Percentiles rank a stretch among this genome's conserved stretches.
Evolutionary conservation across 495 filamentous ascomycete species (phyloP).

Genomic region (Massariosphaeria phaeospora): DNA sequence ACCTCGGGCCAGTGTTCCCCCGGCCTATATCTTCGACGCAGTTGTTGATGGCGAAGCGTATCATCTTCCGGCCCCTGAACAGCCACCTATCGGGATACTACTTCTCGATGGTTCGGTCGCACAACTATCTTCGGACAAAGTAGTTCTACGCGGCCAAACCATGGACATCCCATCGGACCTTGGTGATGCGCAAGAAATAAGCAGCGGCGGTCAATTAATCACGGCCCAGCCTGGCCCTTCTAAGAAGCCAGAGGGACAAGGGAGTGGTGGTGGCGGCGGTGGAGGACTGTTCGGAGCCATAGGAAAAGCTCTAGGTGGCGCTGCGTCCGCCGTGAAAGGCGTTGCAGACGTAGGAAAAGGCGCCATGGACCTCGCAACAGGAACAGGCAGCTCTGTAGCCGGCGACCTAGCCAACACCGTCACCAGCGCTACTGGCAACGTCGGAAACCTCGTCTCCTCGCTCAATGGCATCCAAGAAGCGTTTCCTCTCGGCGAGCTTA

Average conservation of each 20-base stretch:
- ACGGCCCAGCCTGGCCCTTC: slow-evolving; percentile 1
- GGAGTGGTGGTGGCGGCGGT: neutral
- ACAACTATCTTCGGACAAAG: neutral
- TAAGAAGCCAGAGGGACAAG: neutral
- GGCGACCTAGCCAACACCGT: neutral
- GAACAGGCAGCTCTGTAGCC: neutral
- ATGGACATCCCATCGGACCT: slow-evolving; percentile 2
- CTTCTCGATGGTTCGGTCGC: slow-evolving; percentile 7
- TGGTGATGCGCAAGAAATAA: slow-evolving; percentile 2
- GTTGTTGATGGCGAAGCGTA: slow-evolving; percentile 5
- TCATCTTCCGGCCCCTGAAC: slow-evolving; percentile 2
- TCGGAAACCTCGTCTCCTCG: neutral
- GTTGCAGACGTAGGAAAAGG: neutral
- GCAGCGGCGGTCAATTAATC: slow-evolving; percentile 2
- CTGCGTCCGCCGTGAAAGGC: neutral
- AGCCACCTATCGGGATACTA: slow-evolving; percentile 1
- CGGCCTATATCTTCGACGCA: neutral
- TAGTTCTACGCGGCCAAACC: slow-evolving; percentile 4
- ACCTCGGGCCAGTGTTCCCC: neutral
- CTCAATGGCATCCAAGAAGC: slow-evolving; percentile 12
- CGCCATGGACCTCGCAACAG: neutral
- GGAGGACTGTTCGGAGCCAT: neutral
- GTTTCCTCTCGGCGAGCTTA: neutral
- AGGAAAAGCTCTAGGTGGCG: neutral
- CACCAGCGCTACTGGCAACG: neutral